Percentiles rank a stretch among this genome's conserved stretches.
phyloP scores from a whole-genome alignment of 148 eudicot species.

The Chenopodium berlandieri region DNA sequence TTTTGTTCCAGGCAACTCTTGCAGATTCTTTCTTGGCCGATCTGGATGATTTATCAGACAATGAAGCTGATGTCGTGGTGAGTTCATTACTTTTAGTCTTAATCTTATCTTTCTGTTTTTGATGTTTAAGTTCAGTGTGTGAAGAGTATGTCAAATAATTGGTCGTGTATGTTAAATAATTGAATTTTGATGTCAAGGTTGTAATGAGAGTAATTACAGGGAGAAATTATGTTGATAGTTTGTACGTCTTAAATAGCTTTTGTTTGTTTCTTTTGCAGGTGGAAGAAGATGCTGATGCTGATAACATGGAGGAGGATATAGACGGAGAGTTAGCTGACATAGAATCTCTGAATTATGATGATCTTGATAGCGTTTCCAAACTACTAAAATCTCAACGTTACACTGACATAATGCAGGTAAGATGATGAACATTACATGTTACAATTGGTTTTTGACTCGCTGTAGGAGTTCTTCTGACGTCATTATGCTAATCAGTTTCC shows the following conservation, averaged over 20 bases:
- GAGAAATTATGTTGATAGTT: not conserved
- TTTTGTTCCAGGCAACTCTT: constrained; percentile 68
- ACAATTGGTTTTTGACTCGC: not conserved
- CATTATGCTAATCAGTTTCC: not conserved
- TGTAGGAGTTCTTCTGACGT: not conserved
- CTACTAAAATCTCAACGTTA: constrained; percentile 82
- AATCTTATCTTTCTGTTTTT: not conserved
- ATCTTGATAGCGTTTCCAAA: constrained; percentile 87
- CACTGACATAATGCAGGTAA: constrained; percentile 82
- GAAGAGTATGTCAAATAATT: not conserved
- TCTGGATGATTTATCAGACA: constrained; percentile 93
- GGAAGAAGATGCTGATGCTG: constrained; percentile 51
- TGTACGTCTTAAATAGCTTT: not conserved
- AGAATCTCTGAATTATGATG: constrained; percentile 80
- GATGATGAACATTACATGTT: constrained; percentile 17
- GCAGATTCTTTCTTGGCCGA: constrained; percentile 96
- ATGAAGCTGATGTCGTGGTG: constrained; percentile 65
- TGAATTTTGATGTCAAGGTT: not conserved
- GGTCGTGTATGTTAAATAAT: not conserved
- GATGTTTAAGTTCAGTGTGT: not conserved
- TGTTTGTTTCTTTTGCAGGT: constrained; percentile 42
- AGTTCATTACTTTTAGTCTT: constrained; percentile 25
- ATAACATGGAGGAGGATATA: constrained; percentile 79
- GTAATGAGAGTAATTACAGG: not conserved
- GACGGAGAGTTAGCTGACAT: constrained; percentile 85